Evolutionary conservation across 1,284 basidiomycete genomes (phyloP).

Genomic region (Rhodotorula sp.): DNA sequence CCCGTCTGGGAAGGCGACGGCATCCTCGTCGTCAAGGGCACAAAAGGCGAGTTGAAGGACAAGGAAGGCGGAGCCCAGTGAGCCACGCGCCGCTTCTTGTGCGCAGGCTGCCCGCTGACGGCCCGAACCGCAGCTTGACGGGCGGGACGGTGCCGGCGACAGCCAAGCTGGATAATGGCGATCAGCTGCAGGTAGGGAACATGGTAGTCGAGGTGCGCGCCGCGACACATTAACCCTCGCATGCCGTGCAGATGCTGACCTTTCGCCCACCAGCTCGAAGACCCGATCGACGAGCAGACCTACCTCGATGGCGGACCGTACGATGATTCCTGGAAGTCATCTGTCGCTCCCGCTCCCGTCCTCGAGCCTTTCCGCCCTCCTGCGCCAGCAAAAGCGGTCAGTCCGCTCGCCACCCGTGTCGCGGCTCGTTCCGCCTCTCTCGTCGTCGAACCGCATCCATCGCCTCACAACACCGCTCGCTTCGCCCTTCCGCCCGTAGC

Average conservation of each 20-base stretch:
- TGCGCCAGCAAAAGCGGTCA: constrained; percentile 6
- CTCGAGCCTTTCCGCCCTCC: constrained; percentile 6
- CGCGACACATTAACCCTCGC: background rate
- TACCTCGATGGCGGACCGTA: constrained; percentile 59
- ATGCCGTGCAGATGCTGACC: constrained; percentile 18
- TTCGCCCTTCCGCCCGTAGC: too few relatives aligned
- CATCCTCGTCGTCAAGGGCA: constrained; percentile 14
- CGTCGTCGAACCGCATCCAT: background rate
- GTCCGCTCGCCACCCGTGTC: constrained; percentile 21
- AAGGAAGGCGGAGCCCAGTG: constrained; percentile 18
- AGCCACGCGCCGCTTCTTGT: background rate
- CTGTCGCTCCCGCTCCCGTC: constrained; percentile 46
- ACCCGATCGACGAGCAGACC: too few relatives aligned
- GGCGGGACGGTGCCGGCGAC: background rate
- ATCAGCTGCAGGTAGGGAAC: constrained; percentile 61
- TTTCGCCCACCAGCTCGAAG: constrained; percentile 57
- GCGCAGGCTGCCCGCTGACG: accelerated
- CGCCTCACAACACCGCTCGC: too few relatives aligned
- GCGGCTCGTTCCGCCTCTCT: background rate
- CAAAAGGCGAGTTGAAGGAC: constrained; percentile 9
- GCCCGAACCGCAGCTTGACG: constrained; percentile 11
- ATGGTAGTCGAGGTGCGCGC: constrained; percentile 64
- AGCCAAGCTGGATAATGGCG: constrained; percentile 51
- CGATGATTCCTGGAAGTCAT: constrained; percentile 58
- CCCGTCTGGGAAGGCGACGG: constrained; percentile 34